A percentile compares a stretch with the other conserved stretches of the same genome.
These are phyloP conservation scores for Parasitella parasitica DNA, from an alignment of 371 early-diverging fungal species.

Conservation along the genomic window DNA sequence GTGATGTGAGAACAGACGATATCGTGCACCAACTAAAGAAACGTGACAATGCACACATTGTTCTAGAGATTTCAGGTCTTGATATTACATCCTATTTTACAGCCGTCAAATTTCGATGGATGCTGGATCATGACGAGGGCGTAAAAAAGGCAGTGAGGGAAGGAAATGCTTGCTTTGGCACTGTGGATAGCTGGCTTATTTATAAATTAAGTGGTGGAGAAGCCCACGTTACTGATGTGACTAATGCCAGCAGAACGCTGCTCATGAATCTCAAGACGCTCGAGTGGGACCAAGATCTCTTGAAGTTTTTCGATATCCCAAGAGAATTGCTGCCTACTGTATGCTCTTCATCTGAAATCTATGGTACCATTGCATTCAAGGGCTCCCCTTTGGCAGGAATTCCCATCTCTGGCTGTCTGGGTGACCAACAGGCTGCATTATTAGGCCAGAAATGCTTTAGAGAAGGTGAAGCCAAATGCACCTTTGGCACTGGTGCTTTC, in stretches of 20 bases:
- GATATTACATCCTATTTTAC: conserved; percentile 93
- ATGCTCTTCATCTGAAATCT: conserved; percentile 78
- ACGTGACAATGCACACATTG: conserved; percentile 28
- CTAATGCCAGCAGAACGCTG: conserved; percentile 95
- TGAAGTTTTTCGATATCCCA: conserved; percentile 49
- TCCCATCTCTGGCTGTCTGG: conserved; percentile 86
- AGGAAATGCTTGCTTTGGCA: conserved; percentile 69
- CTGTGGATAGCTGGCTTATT: conserved; percentile 87
- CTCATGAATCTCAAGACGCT: conserved; percentile 85
- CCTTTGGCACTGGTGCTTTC: conserved; percentile 96
- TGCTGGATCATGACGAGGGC: conserved; percentile 79
- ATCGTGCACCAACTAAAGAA: conserved; percentile 66
- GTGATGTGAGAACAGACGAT: conserved; percentile 82
- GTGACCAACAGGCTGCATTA: conserved; percentile 96
- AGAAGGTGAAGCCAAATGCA: conserved; percentile 80
- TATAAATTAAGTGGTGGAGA: conserved; percentile 77
- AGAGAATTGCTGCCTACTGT: conserved; percentile 70
- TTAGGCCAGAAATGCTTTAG: conserved; percentile 92
- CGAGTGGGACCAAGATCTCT: conserved; percentile 77
- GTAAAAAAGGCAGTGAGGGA: conserved; percentile 54
- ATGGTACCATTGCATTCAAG: conserved; percentile 57
- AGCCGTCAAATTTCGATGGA: conserved; percentile 91
- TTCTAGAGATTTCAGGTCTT: conserved; percentile 75
- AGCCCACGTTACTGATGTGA: conserved; percentile 86
- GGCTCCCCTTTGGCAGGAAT: conserved; percentile 63